Base-by-base conservation (phyloP, 1,284 basidiomycete species). In the Moniliophthora roreri region DNA sequence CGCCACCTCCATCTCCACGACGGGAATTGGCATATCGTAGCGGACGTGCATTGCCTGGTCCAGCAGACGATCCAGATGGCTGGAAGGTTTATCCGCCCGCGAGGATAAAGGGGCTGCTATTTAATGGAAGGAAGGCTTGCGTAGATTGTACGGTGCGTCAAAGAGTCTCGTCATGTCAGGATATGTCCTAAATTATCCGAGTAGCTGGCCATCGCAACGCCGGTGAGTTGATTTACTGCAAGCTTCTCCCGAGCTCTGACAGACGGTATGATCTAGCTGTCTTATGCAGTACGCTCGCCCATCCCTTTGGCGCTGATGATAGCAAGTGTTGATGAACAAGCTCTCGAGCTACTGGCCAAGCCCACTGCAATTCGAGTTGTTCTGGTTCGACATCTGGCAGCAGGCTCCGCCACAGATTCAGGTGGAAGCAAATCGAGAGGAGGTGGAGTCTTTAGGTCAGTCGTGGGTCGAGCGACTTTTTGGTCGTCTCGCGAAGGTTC, bases 171-270 rank as follows among this genome's bases (percentile, higher is more conserved):
- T 32, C 21, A 7, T 9, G 16, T 35, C 40, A 21, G 38, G 41
- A n/a, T 32, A 51, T 52, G n/a, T 50, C 45, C 44, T 40, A 28
- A 16, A 26, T 37, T 34, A 32, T 15, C 41, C 28, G 28, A 47
- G 42, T 58, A 85, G 82, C 65, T 82, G 15, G 74, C 79, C 2
- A 65, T 85, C 28, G 79, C 79, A 18, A 76, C 67, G 39, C 82
- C 84, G n/a, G 81, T 84, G 63, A 53, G 72, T 64, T 18, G 2
- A 46, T 23, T n/a, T n/a, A n/a, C n/a, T n/a, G n/a, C n/a, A 18
- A 2, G n/a, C 28, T 15, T 23, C 23, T 20, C 15, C 20, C 26
- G 11, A 35, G 26, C 40, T 21, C 26, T 50, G n/a, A 26, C 48
- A 16, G 51, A 38, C 51, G 10, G 23, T 6, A 35, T 46, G 18